These are phyloP conservation scores for Pezicula radicicola DNA, from an alignment of 2,329 filamentous ascomycete species.

Conservation along the genomic window DNA sequence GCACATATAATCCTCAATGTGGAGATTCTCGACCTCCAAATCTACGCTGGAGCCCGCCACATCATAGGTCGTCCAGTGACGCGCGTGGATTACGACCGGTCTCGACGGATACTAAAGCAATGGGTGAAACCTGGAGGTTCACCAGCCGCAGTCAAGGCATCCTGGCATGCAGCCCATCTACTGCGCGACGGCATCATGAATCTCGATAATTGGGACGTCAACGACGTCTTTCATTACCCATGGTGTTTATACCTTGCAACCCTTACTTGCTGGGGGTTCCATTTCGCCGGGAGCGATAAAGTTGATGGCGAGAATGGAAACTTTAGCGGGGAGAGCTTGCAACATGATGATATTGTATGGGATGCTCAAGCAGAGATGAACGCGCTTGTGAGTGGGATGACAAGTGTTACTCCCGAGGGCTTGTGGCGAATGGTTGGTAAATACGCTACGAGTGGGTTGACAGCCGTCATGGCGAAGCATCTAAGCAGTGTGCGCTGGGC, in stretches of 20 bases:
- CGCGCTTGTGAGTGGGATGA: slow-evolving; percentile 36
- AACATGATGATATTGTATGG: slow-evolving; percentile 46
- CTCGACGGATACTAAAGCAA: slow-evolving; percentile 45
- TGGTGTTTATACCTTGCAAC: slow-evolving; percentile 62
- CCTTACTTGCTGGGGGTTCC: slow-evolving; percentile 55
- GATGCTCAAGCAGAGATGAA: slow-evolving; percentile 47
- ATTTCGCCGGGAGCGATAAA: slow-evolving; percentile 35
- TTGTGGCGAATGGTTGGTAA: slow-evolving; percentile 36
- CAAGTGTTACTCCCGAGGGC: slow-evolving; percentile 26
- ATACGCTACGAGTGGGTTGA: slow-evolving; percentile 48
- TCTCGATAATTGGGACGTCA: slow-evolving; percentile 47
- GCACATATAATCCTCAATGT: slow-evolving; percentile 54
- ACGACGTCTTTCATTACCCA: slow-evolving; percentile 56
- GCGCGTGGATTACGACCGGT: slow-evolving; percentile 46
- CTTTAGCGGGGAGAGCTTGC: neutral
- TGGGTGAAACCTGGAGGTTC: slow-evolving; percentile 38
- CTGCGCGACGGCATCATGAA: slow-evolving; percentile 46
- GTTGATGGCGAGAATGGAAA: slow-evolving; percentile 3
- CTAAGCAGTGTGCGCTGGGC: slow-evolving; percentile 58
- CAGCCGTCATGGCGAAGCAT: slow-evolving; percentile 51
- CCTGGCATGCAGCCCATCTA: slow-evolving; percentile 52
- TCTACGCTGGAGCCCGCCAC: slow-evolving; percentile 55
- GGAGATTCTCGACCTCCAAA: slow-evolving; percentile 59
- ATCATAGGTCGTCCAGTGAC: slow-evolving; percentile 55
- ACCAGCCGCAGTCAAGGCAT: slow-evolving; percentile 37